Evolutionary conservation across 768 basidiomycete genomes (phyloP).

Genomic region (Trametes villosa): DNA sequence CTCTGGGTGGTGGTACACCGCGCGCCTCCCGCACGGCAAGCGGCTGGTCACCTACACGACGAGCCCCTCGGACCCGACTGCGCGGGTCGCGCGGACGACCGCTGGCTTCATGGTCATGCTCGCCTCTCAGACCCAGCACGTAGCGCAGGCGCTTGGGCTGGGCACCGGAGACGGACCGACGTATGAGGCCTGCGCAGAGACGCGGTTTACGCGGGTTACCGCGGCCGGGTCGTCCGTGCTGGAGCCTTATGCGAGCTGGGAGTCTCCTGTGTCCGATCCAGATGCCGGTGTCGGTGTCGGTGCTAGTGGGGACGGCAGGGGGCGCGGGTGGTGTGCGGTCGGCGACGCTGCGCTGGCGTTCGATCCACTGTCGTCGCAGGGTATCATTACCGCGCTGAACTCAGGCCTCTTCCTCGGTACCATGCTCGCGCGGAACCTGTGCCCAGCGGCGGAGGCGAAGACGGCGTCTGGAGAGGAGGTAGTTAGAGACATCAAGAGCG

Average conservation of each 20-base stretch:
- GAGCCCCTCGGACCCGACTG: background rate
- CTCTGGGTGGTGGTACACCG: background rate
- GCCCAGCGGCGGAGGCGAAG: background rate
- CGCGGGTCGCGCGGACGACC: background rate
- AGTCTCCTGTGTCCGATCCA: background rate
- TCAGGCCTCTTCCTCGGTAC: background rate
- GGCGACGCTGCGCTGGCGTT: background rate
- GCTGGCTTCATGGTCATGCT: background rate
- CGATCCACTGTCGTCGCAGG: background rate
- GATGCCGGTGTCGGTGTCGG: background rate
- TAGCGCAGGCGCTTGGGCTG: background rate
- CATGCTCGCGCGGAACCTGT: background rate
- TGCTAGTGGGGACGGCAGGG: background rate
- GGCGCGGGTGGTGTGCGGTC: background rate
- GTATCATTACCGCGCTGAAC: background rate
- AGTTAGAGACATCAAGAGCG: background rate
- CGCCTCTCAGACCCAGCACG: background rate
- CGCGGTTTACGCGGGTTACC: background rate
- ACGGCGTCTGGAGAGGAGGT: background rate
- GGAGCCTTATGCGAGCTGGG: background rate
- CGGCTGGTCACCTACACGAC: background rate
- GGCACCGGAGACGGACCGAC: background rate
- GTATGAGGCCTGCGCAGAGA: background rate
- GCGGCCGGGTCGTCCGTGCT: background rate
- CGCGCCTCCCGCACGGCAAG: background rate